Percentiles rank a stretch among this genome's conserved stretches.
Conservation (phyloP, 2,329 filamentous ascomycete species). For the Cytospora paraplurivora region DNA sequence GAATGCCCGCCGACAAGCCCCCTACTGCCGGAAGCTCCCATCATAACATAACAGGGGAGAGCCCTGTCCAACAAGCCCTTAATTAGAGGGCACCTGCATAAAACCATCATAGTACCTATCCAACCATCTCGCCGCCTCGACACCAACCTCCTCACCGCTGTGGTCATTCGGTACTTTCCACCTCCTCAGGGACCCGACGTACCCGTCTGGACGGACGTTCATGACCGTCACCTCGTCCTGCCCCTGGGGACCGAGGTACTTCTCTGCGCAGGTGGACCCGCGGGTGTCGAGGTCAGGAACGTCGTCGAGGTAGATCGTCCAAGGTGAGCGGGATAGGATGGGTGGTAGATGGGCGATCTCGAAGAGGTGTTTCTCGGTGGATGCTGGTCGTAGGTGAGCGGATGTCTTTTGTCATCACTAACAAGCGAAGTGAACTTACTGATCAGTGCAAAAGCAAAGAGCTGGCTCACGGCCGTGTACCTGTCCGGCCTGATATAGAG, state of each 20-base stretch:
- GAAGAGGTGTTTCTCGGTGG: constrained; percentile 61
- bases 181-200: constrained; percentile 63
- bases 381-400: constrained; percentile 43
- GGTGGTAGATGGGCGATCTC: constrained; percentile 67
- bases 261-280: constrained; percentile 60
- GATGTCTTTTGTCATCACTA: neutral
- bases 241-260: constrained; percentile 64
- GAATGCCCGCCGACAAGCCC: too few relatives aligned
- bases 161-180: constrained; percentile 52
- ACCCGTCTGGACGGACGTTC: constrained; percentile 73
- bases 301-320: constrained; percentile 74
- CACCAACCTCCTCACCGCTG: constrained; percentile 44
- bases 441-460: constrained; percentile 71
- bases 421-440: constrained; percentile 48
- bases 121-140: constrained; percentile 56
- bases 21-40: too few relatives aligned
- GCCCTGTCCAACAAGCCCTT: neutral
- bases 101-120: constrained; percentile 59
- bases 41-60: too few relatives aligned
- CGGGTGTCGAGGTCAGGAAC: constrained; percentile 57
- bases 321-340: constrained; percentile 64
- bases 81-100: constrained; percentile 48
- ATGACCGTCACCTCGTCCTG: constrained; percentile 62
- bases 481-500: constrained; percentile 67
- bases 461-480: constrained; percentile 67